phyloP scores from a whole-genome alignment of 1,284 basidiomycete species.

The Trametes versicolor region DNA sequence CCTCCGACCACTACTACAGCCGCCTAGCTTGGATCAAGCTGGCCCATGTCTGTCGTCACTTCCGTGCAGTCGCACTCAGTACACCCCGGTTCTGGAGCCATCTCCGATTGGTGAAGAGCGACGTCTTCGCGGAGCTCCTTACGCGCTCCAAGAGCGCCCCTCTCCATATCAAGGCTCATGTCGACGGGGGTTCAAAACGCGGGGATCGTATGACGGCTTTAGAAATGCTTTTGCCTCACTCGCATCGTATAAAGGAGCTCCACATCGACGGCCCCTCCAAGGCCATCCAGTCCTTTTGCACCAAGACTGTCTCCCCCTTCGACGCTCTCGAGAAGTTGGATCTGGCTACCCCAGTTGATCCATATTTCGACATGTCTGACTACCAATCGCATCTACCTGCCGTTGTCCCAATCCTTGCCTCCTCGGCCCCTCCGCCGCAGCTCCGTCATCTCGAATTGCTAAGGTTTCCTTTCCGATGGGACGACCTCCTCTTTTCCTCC shows the following conservation, averaged over 20 bases:
- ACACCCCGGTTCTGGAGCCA: slow-evolving; percentile 3
- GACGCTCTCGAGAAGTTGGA: not conserved
- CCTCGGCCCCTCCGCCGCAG: not conserved
- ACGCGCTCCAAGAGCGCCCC: not conserved
- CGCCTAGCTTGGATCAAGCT: not conserved
- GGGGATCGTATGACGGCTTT: not conserved
- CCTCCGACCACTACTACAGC: not conserved
- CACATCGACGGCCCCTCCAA: not conserved
- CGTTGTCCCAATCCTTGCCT: not conserved
- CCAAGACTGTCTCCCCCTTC: not conserved
- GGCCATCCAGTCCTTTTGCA: not conserved
- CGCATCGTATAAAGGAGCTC: not conserved
- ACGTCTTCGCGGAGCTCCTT: not conserved
- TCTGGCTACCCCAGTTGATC: not conserved
- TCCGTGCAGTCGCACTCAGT: not conserved
- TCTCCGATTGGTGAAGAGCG: not conserved
- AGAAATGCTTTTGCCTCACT: not conserved
- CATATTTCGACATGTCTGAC: not conserved
- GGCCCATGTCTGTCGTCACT: not conserved
- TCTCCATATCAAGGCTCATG: not conserved
- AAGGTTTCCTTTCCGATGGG: not conserved
- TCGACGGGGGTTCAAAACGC: not conserved
- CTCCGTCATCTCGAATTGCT: not conserved
- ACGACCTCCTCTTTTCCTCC: not conserved
- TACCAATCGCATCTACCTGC: not conserved